Conservation (phyloP, 176 grass and related monocot genomes). For the Phragmites australis region DNA sequence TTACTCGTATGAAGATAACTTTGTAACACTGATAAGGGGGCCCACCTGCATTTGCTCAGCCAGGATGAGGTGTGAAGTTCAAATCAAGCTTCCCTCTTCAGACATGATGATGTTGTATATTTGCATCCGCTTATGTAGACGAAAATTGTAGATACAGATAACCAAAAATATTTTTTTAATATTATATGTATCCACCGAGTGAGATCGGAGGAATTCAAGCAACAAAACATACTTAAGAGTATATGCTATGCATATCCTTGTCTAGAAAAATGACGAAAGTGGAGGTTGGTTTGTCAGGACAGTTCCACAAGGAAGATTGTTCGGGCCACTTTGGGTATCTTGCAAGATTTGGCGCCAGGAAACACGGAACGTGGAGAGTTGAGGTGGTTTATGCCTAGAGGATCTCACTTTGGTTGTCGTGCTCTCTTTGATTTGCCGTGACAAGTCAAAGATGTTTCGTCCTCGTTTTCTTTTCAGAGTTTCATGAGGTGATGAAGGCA, state of each 20-base stretch:
- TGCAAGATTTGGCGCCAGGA: slow-evolving; percentile 7
- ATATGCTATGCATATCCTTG: not conserved
- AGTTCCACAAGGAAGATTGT: not conserved
- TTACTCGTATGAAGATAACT: too few species aligned
- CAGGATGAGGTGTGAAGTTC: too few species aligned
- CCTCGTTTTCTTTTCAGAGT: not conserved
- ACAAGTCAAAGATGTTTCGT: not conserved
- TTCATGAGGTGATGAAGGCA: not conserved
- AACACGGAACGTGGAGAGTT: slow-evolving; percentile 1
- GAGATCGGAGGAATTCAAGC: too few species aligned
- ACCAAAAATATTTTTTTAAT: too few species aligned
- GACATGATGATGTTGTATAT: too few species aligned
- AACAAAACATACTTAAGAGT: too few species aligned
- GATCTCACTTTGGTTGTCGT: not conserved
- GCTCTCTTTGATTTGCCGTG: not conserved
- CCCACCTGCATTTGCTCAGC: too few species aligned
- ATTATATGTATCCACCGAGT: too few species aligned
- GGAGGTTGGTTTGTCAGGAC: slow-evolving; percentile 1
- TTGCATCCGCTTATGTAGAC: too few species aligned
- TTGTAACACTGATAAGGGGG: too few species aligned
- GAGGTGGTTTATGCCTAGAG: not conserved
- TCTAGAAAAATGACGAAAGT: not conserved
- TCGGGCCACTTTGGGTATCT: not conserved
- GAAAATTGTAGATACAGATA: too few species aligned
- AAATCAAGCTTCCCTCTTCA: too few species aligned